Conservation (phyloP, 257 asterid genomes). For the Rauvolfia tetraphylla region DNA sequence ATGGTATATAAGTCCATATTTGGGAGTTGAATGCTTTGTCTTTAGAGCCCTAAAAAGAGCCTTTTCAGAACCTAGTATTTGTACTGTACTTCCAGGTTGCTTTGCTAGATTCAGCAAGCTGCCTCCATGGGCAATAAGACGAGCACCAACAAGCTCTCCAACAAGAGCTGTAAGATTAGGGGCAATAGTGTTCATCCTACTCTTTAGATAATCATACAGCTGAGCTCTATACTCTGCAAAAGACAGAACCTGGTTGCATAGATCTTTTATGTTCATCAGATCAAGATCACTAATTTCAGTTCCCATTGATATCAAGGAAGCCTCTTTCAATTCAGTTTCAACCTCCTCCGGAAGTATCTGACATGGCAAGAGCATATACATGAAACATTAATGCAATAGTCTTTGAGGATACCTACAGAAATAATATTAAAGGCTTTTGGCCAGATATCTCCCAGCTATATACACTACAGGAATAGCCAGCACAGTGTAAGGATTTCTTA, state of each 20-base stretch:
- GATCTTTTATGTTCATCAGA: slow-evolving; percentile 73
- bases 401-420: neutral
- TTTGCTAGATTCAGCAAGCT: slow-evolving; percentile 85
- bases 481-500: neutral
- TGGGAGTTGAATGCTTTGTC: slow-evolving; percentile 89
- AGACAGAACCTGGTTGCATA: slow-evolving; percentile 82
- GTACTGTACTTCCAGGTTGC: slow-evolving; percentile 97
- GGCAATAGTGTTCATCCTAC: slow-evolving; percentile 92
- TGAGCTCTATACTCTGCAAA: slow-evolving; percentile 86
- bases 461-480: neutral
- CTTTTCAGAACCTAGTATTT: slow-evolving; percentile 92
- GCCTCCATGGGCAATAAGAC: slow-evolving; percentile 93
- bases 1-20: slow-evolving; percentile 86
- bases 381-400: neutral
- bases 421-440: neutral
- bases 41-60: slow-evolving; percentile 89
- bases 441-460: neutral
- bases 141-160: slow-evolving; percentile 95
- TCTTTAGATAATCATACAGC: slow-evolving; percentile 68
- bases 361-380: neutral
- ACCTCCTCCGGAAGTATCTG: slow-evolving; percentile 76
- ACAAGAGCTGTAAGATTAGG: slow-evolving; percentile 92
- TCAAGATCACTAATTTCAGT: slow-evolving; percentile 90
- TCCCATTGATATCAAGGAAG: slow-evolving; percentile 88
- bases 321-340: slow-evolving; percentile 80